Percentiles rank a stretch among this genome's conserved stretches.
Evolutionary conservation across 345 rosid species (phyloP).

Genomic region (Eucalyptus curtisii): DNA sequence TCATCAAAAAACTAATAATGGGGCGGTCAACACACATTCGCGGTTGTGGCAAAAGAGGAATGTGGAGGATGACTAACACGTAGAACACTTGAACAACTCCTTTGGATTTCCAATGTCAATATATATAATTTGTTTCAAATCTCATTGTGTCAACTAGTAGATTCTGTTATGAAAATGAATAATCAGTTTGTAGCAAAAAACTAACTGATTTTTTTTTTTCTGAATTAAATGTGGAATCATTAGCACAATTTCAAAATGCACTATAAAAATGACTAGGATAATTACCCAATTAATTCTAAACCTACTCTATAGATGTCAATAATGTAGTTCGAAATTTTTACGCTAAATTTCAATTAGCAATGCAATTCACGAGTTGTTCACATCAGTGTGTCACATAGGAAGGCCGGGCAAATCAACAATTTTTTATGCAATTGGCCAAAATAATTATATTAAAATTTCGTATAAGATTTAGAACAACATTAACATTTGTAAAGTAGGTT

Average conservation of each 20-base stretch:
- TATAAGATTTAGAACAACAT: not conserved
- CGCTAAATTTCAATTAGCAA: not conserved
- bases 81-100: not conserved
- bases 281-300: not conserved
- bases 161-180: not conserved
- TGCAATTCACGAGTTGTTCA: not conserved
- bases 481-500: not conserved
- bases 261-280: not conserved
- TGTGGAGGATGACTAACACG: not conserved
- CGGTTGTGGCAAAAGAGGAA: not conserved
- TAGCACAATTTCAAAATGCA: not conserved
- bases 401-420: fast-evolving
- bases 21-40: not conserved
- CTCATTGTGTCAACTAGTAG: not conserved
- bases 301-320: not conserved
- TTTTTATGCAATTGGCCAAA: not conserved
- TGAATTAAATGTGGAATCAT: not conserved
- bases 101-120: not conserved
- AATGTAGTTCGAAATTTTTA: not conserved
- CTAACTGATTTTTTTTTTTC: not conserved
- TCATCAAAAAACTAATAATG: not conserved
- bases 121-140: not conserved
- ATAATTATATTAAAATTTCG: not conserved
- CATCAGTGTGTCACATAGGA: fast-evolving
- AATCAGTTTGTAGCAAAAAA: not conserved